Evolutionary conservation across 495 filamentous ascomycete genomes (phyloP).

Genomic region (Jackrogersella minutella): DNA sequence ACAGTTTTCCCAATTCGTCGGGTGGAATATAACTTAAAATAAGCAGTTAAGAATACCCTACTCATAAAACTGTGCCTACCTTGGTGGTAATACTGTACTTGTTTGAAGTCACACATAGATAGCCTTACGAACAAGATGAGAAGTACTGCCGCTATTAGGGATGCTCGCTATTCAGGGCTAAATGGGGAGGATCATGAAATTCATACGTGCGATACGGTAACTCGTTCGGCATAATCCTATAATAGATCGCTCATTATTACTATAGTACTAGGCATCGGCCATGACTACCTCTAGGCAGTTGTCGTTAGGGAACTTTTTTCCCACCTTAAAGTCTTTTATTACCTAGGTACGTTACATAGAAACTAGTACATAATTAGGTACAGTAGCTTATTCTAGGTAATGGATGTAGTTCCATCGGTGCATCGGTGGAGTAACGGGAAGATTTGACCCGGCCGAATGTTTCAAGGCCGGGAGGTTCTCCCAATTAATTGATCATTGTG

Average conservation of each 20-base stretch:
- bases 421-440: constrained; percentile 40
- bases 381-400: constrained; percentile 1
- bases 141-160: constrained; percentile 11
- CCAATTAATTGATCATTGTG: constrained; percentile 36
- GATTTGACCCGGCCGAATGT: constrained; percentile 42
- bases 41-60: constrained; percentile 1
- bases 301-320: constrained; percentile 10
- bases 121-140: constrained; percentile 15
- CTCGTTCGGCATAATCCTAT: constrained; percentile 25
- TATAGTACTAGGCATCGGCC: constrained; percentile 13
- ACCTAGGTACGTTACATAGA: constrained; percentile 6
- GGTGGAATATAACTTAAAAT: constrained; percentile 29
- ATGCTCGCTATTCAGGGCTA: constrained; percentile 18
- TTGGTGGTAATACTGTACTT: constrained; percentile 1
- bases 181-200: constrained; percentile 3
- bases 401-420: constrained; percentile 29
- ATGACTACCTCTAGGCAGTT: constrained; percentile 1
- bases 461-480: constrained; percentile 37
- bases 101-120: constrained; percentile 16
- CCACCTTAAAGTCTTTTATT: constrained; percentile 3
- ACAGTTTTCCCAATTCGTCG: constrained; percentile 30
- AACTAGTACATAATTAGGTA: constrained; percentile 8
- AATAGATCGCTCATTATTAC: constrained; percentile 29
- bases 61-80: background rate
- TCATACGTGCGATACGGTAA: constrained; percentile 9